Conservation (phyloP, 2,329 filamentous ascomycete species). For the Fusarium euwallaceae region DNA sequence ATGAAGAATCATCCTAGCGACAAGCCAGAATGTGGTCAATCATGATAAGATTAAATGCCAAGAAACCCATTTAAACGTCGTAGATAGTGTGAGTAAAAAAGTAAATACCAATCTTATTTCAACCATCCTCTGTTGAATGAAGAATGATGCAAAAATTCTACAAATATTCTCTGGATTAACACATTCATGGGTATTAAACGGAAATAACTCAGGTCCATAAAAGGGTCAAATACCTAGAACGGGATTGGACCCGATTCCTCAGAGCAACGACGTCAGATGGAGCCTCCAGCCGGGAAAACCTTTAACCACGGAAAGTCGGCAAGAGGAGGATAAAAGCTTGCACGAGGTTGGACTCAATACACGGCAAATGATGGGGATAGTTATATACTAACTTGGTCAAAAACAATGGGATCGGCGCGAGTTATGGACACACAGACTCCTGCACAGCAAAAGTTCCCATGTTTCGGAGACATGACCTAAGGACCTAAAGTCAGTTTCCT, state of each 20-base stretch:
- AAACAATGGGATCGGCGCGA: not conserved
- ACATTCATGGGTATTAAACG: not conserved
- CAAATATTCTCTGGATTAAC: not conserved
- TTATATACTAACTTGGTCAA: too few species aligned
- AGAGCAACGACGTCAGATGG: not conserved
- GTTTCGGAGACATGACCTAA: not conserved
- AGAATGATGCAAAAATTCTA: not conserved
- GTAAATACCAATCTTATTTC: not conserved
- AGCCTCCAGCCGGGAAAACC: conserved; percentile 15
- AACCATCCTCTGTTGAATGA: not conserved
- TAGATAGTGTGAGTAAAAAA: not conserved
- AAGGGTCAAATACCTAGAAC: not conserved
- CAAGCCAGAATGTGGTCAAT: not conserved
- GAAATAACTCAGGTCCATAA: not conserved
- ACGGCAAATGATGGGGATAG: not conserved
- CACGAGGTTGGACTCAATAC: not conserved
- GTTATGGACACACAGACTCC: not conserved
- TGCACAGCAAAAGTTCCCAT: not conserved
- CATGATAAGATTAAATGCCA: not conserved
- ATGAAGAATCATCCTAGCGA: not conserved
- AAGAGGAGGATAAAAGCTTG: not conserved
- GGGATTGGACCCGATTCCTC: not conserved
- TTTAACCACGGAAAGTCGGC: conserved; percentile 23
- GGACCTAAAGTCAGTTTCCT: not conserved
- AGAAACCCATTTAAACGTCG: not conserved